Evolutionary conservation across 805 yeast genomes (phyloP).

Genomic region (Cyberlindnera mycetangii): DNA sequence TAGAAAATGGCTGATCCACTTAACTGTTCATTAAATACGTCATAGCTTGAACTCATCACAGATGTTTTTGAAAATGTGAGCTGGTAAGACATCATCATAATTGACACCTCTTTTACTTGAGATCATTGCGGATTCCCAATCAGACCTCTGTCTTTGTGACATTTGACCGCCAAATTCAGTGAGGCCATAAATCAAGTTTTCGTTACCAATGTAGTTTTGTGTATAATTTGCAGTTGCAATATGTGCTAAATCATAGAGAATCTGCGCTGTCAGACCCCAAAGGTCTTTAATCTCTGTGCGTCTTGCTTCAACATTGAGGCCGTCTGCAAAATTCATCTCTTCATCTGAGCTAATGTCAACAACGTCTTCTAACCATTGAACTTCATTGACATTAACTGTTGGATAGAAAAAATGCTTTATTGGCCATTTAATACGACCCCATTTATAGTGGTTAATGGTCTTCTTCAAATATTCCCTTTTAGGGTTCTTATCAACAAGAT

Average conservation of each 20-base stretch:
- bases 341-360: slow-evolving; percentile 59
- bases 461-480: slow-evolving; percentile 33
- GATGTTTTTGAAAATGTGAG: slow-evolving; percentile 21
- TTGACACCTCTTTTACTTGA: slow-evolving; percentile 28
- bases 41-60: slow-evolving; percentile 19
- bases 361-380: slow-evolving; percentile 58
- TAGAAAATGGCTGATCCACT: background rate
- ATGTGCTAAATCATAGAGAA: slow-evolving; percentile 66
- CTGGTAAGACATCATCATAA: slow-evolving; percentile 35
- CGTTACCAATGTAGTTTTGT: slow-evolving; percentile 50
- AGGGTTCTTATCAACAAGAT: slow-evolving; percentile 38
- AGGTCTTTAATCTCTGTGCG: slow-evolving; percentile 54
- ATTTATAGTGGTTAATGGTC: slow-evolving; percentile 39
- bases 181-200: slow-evolving; percentile 58
- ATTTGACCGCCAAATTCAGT: slow-evolving; percentile 55
- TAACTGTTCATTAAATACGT: no score
- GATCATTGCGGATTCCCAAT: slow-evolving; percentile 55
- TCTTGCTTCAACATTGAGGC: slow-evolving; percentile 34
- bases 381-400: slow-evolving; percentile 50
- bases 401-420: slow-evolving; percentile 62
- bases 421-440: slow-evolving; percentile 76
- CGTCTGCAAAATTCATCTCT: slow-evolving; percentile 31
- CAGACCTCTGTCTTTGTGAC: slow-evolving; percentile 43
- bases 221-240: slow-evolving; percentile 39
- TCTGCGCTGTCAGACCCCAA: slow-evolving; percentile 83